Base-by-base conservation (phyloP, 2,329 filamentous ascomycete genomes). In the Aspergillus nomiae region DNA sequence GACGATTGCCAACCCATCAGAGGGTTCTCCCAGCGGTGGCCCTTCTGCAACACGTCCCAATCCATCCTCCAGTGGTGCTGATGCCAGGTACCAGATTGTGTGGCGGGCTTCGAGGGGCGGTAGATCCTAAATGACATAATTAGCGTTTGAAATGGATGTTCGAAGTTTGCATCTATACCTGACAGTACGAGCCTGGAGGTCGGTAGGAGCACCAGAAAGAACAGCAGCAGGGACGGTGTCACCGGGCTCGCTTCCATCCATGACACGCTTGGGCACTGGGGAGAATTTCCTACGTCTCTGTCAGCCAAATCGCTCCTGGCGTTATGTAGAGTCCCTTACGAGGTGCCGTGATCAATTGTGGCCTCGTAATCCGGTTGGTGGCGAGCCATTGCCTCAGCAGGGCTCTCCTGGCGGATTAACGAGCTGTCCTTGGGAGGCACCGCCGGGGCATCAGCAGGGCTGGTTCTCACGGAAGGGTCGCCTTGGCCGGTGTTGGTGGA, bases 1-100 rank as follows among this genome's bases (percentile, higher is more conserved):
- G 93, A 96, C 28, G 94, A 98, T 78, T 97, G 94, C 96, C 96
- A 99, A 65, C 95, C 95, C 88, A 99, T 99, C 77, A 99, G 82
- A 54, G 91, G 92, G 82, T 99, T 99, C 84, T 99, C 95, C 96
- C 95, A 99, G 72, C 95, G 88, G 81, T 97, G 92, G 65, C 95
- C 95, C 83, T 96, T 97, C 72, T 85, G 81, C 36, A 98, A 85
- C 56, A 96, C 88, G 77, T 99, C 95, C 95, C 95, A 99, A 79
- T 99, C 95, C 93, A 99, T 96, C 57, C 94, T 90, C 95, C 95
- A 99, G 74, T 90, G 87, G 76, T 91, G 88, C 61, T 87, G 83
- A 76, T 92, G 89, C 91, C 92, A 97, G 72, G 88, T 87, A 67
- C 95, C 94, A 38, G 94, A 98, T 81, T 99, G 95, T 50, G 94